Evolutionary conservation across 306 rosid genomes (phyloP).

Genomic region (Rubus idaeus): DNA sequence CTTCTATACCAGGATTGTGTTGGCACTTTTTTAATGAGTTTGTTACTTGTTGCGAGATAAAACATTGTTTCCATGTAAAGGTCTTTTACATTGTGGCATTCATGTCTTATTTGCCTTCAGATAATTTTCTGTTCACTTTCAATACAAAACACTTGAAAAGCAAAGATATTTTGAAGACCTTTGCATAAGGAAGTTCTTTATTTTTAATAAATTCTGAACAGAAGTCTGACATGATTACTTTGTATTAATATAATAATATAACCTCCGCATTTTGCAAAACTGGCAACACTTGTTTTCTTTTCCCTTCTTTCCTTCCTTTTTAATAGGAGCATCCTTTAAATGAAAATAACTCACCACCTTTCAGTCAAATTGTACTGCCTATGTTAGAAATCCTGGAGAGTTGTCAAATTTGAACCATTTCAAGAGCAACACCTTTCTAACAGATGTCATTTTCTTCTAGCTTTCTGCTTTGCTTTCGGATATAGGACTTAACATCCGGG

Average conservation of each 20-base stretch:
- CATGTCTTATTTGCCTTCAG: background rate
- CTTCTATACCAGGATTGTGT: background rate
- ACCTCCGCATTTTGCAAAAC: background rate
- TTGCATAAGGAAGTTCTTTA: background rate
- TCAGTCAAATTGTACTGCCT: background rate
- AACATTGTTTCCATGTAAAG: background rate
- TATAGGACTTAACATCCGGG: conserved; percentile 66
- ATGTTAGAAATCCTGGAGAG: conserved; percentile 12
- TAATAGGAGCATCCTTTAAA: background rate
- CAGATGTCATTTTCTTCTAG: conserved; percentile 39
- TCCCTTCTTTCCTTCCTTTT: background rate
- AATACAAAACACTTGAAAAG: background rate
- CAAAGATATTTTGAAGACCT: background rate
- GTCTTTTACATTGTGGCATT: background rate
- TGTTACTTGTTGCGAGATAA: background rate
- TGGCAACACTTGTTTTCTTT: background rate
- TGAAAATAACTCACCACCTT: background rate
- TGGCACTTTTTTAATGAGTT: background rate
- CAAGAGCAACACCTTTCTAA: conserved; percentile 25
- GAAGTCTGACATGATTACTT: background rate
- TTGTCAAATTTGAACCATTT: conserved; percentile 11
- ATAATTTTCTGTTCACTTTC: background rate
- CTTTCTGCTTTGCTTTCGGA: conserved; percentile 64
- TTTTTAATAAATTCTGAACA: background rate
- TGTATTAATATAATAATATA: background rate